Conservation (phyloP, 2,329 filamentous ascomycete genomes). For the Calcarisporium arbuscula region DNA sequence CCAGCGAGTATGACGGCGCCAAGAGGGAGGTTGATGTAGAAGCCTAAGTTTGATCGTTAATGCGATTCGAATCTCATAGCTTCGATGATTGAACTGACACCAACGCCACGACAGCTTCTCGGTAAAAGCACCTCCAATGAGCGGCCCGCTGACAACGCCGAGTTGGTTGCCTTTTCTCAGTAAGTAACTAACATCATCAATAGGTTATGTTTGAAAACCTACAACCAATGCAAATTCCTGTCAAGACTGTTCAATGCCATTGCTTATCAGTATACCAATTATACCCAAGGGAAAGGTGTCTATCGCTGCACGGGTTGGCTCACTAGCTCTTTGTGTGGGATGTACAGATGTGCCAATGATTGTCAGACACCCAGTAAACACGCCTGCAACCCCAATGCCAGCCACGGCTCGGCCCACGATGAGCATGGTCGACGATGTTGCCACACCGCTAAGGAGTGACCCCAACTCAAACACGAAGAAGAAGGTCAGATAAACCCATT, state of each 20-base stretch:
- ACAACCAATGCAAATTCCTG: slow-evolving; percentile 18
- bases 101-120: too few relatives aligned
- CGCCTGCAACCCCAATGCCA: slow-evolving; percentile 30
- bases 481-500: slow-evolving; percentile 12
- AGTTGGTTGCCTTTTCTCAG: too few relatives aligned
- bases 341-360: slow-evolving; percentile 13
- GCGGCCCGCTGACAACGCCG: too few relatives aligned
- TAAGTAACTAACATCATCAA: too few relatives aligned
- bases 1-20: slow-evolving; percentile 28
- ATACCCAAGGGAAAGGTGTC: too few relatives aligned
- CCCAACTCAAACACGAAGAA: slow-evolving; percentile 31
- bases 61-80: too few relatives aligned
- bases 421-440: slow-evolving; percentile 36
- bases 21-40: slow-evolving; percentile 41
- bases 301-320: not conserved
- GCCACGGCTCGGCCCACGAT: slow-evolving; percentile 45
- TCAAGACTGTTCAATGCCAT: too few relatives aligned
- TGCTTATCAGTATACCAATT: too few relatives aligned
- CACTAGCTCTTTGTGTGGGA: slow-evolving; percentile 13
- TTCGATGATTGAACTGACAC: too few relatives aligned
- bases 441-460: slow-evolving; percentile 40
- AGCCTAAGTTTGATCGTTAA: too few relatives aligned
- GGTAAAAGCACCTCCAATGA: too few relatives aligned
- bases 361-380: slow-evolving; percentile 13
- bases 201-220: too few relatives aligned